phyloP scores from a whole-genome alignment of 257 asterid species.

The Rubia yunnanensis region DNA sequence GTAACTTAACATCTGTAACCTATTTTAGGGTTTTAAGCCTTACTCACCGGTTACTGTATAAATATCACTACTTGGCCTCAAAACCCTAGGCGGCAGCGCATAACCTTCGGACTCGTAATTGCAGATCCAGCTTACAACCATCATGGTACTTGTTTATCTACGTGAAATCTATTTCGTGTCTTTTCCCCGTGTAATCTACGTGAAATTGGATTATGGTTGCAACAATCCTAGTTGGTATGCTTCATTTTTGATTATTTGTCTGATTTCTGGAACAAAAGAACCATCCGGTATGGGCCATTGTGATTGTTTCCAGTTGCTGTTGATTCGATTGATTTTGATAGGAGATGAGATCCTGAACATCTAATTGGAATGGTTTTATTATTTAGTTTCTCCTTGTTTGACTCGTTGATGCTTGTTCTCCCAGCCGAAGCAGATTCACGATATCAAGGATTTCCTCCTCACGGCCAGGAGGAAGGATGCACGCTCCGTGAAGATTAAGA shows the following conservation, averaged over 20 bases:
- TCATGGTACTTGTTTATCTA: neutral
- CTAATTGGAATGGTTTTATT: no score
- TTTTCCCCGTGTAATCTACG: neutral
- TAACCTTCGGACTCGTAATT: neutral
- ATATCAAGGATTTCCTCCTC: constrained; percentile 30
- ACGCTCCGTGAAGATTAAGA: constrained; percentile 26
- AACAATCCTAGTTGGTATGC: neutral
- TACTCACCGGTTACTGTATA: neutral
- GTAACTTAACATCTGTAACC: no score
- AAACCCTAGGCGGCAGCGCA: neutral
- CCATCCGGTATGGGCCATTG: neutral
- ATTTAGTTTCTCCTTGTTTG: neutral
- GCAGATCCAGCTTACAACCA: neutral
- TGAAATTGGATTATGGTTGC: no score
- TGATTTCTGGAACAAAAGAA: no score
- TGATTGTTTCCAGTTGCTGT: neutral
- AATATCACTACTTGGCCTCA: neutral
- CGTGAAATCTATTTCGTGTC: neutral
- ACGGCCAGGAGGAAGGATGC: constrained; percentile 32
- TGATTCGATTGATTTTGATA: neutral
- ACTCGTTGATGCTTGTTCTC: neutral
- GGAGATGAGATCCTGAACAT: no score
- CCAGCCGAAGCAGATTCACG: constrained; percentile 27
- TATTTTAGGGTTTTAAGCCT: neutral
- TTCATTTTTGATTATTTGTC: neutral